A percentile compares a stretch with the other conserved stretches of the same genome.
phyloP scores from a whole-genome alignment of 2,329 filamentous ascomycete genomes.

The Aspergillus cejpii region DNA sequence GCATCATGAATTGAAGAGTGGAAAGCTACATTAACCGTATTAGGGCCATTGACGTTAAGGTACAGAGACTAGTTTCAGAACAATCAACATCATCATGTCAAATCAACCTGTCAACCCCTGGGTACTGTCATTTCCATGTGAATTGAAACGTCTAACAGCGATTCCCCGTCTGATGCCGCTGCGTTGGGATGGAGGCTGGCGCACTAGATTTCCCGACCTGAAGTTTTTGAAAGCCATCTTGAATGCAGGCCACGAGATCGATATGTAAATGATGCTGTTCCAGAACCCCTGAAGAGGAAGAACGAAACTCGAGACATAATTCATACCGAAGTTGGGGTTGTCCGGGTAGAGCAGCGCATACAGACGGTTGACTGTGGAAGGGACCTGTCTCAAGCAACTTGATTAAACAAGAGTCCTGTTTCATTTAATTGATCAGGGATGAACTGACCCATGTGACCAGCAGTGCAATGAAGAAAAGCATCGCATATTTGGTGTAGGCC shows the following conservation, averaged over 20 bases:
- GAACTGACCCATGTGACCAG: conserved; percentile 38
- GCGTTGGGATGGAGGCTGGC: background rate
- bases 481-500: conserved; percentile 36
- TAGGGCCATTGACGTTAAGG: background rate
- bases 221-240: conserved; percentile 26
- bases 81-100: background rate
- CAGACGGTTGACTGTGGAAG: conserved; percentile 68
- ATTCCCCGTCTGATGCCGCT: background rate
- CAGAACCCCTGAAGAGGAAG: conserved; percentile 77
- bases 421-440: too few relatives aligned
- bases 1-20: too few relatives aligned
- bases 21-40: too few relatives aligned
- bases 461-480: conserved; percentile 39
- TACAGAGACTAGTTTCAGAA: background rate
- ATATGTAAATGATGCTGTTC: conserved; percentile 72
- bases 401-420: background rate
- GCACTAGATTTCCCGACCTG: conserved; percentile 14
- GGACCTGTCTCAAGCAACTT: conserved; percentile 42
- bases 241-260: conserved; percentile 61
- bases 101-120: conserved; percentile 9
- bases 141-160: background rate
- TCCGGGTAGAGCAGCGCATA: conserved; percentile 59
- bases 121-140: conserved; percentile 10
- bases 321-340: conserved; percentile 52
- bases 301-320: conserved; percentile 65